Percentiles rank a stretch among this genome's conserved stretches.
These are phyloP conservation scores for Tylopilus vinaceipallidus DNA, from an alignment of 768 basidiomycete genomes.

Conservation along the genomic window DNA sequence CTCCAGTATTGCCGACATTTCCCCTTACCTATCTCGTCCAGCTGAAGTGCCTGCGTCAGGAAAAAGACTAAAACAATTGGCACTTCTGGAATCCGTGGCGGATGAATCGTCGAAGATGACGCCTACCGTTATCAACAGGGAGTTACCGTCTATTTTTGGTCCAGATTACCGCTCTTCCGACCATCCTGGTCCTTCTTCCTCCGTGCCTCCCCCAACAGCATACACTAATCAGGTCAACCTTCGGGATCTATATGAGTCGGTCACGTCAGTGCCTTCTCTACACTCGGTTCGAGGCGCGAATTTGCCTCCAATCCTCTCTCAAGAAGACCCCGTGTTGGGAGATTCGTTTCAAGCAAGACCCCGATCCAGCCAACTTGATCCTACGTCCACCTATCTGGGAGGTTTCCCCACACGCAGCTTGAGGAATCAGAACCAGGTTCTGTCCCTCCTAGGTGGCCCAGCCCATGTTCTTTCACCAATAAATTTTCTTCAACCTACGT, in stretches of 20 bases:
- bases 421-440: slow-evolving; percentile 17
- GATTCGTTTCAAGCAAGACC: slow-evolving; percentile 47
- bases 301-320: slow-evolving; percentile 1
- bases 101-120: slow-evolving; percentile 70
- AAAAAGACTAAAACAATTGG: slow-evolving; percentile 66
- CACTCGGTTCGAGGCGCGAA: slow-evolving; percentile 9
- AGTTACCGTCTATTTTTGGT: slow-evolving; percentile 18
- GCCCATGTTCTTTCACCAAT: slow-evolving; percentile 2
- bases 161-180: slow-evolving; percentile 1
- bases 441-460: slow-evolving; percentile 9
- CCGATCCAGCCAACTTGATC: slow-evolving; percentile 45
- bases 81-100: slow-evolving; percentile 67
- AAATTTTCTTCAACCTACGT: slow-evolving; percentile 5
- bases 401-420: slow-evolving; percentile 7
- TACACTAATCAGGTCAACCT: slow-evolving; percentile 18
- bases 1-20: slow-evolving; percentile 62
- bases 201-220: slow-evolving; percentile 29
- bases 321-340: slow-evolving; percentile 9
- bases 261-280: slow-evolving; percentile 3
- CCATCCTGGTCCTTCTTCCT: slow-evolving; percentile 22
- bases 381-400: slow-evolving; percentile 14
- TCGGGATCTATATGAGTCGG: slow-evolving; percentile 38
- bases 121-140: slow-evolving; percentile 33
- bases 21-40: slow-evolving; percentile 61
- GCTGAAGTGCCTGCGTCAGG: slow-evolving; percentile 54